phyloP scores from a whole-genome alignment of 192 early-diverging fungal genomes.

The Haplosporangium gracile region DNA sequence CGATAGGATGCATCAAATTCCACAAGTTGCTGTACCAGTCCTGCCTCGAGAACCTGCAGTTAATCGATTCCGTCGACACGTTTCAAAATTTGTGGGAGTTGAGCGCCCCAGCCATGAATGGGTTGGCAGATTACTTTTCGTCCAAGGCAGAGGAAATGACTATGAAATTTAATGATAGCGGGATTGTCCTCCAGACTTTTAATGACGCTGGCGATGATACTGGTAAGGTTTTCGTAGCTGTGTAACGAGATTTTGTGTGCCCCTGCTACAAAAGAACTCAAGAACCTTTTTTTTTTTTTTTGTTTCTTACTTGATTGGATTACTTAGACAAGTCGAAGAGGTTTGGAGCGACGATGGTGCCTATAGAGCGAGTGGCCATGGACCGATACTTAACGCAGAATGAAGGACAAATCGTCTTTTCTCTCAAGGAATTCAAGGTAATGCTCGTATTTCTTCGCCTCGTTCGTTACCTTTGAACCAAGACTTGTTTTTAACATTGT shows the following conservation, averaged over 20 bases:
- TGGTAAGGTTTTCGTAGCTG: constrained; percentile 1
- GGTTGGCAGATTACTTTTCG: constrained; percentile 41
- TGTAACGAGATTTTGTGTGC: not conserved
- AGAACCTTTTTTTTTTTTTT: not conserved
- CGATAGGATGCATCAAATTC: constrained; percentile 49
- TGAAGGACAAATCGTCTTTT: constrained; percentile 21
- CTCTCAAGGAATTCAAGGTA: constrained; percentile 51
- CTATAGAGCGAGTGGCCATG: constrained; percentile 12
- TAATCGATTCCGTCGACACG: constrained; percentile 21
- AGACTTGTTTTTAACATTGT: too few relatives aligned
- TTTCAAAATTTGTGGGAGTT: constrained; percentile 41
- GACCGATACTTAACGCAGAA: constrained; percentile 22
- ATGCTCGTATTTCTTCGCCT: not conserved
- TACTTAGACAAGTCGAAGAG: constrained; percentile 7
- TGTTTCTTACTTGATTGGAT: not conserved
- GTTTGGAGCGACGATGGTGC: constrained; percentile 37
- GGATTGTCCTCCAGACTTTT: constrained; percentile 27
- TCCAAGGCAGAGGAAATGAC: constrained; percentile 43
- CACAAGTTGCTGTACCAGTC: constrained; percentile 50
- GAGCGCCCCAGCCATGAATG: constrained; percentile 22
- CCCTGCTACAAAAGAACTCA: not conserved
- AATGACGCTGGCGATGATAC: constrained; percentile 12
- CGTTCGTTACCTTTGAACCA: not conserved
- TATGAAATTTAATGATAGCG: constrained; percentile 30
- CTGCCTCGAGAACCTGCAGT: constrained; percentile 26